Percentiles rank a stretch among this genome's conserved stretches.
Evolutionary conservation across 139 green algal species (phyloP).

Genomic region (Ettlia oleoabundans): DNA sequence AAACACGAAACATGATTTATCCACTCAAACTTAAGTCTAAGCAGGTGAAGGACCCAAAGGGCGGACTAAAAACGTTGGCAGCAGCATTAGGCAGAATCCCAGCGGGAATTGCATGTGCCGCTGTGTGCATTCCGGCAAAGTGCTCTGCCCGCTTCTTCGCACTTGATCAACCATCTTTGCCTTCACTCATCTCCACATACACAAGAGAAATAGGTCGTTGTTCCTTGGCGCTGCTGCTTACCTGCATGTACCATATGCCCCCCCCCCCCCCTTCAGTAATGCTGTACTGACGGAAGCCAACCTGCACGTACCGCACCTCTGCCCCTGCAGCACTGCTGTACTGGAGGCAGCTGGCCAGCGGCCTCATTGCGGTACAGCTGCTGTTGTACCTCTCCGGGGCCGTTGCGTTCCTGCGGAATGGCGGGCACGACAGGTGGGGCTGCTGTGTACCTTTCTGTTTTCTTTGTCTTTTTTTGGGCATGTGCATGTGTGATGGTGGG

Average conservation of each 20-base stretch:
- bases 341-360: conserved; percentile 59
- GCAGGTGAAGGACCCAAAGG: neutral
- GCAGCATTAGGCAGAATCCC: too few species aligned
- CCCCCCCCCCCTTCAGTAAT: neutral
- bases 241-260: neutral
- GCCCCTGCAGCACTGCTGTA: conserved; percentile 52
- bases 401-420: conserved; percentile 73
- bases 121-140: too few species aligned
- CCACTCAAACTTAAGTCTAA: too few species aligned
- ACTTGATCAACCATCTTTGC: too few species aligned
- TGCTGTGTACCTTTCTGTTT: neutral
- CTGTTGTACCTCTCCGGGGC: conserved; percentile 72
- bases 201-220: too few species aligned
- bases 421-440: conserved; percentile 49
- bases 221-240: neutral
- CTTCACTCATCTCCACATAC: too few species aligned
- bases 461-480: too few species aligned
- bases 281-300: neutral
- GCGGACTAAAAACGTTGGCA: neutral
- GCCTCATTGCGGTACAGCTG: conserved; percentile 60
- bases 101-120: too few species aligned
- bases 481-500: too few species aligned
- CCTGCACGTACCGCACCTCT: neutral
- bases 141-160: too few species aligned
- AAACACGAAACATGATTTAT: neutral